Conservation (phyloP, 2,329 filamentous ascomycete genomes). For the Acrocalymma vagum region DNA sequence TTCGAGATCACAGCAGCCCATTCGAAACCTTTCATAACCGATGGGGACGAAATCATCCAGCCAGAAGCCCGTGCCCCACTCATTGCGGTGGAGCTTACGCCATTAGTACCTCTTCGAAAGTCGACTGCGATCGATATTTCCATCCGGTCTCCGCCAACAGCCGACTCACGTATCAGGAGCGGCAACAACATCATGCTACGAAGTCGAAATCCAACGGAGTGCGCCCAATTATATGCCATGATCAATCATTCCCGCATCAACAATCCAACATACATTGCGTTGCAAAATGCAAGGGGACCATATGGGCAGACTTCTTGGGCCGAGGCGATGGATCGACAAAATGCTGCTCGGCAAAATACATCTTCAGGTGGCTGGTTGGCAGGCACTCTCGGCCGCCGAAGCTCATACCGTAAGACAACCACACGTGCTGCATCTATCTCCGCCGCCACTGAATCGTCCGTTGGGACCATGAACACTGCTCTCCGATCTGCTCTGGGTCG, state of each 20-base stretch:
- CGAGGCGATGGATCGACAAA: conserved; percentile 62
- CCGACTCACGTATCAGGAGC: conserved; percentile 74
- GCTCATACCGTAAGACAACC: conserved; percentile 62
- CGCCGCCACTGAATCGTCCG: conserved; percentile 77
- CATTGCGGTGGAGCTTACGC: conserved; percentile 84
- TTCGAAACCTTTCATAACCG: conserved; percentile 50
- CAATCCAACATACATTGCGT: conserved; percentile 85
- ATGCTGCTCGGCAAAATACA: conserved; percentile 50
- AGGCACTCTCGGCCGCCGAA: conserved; percentile 59
- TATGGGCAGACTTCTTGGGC: conserved; percentile 56
- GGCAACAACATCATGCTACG: conserved; percentile 89
- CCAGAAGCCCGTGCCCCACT: conserved; percentile 57
- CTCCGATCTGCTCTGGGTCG: conserved; percentile 76
- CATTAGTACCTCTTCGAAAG: conserved; percentile 86
- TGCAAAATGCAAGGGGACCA: conserved; percentile 76
- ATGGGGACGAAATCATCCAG: conserved; percentile 49
- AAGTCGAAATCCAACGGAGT: conserved; percentile 77
- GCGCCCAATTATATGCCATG: conserved; percentile 81
- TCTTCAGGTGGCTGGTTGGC: conserved; percentile 58
- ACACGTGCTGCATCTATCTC: conserved; percentile 64
- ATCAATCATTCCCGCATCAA: conserved; percentile 91
- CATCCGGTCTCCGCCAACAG: conserved; percentile 84
- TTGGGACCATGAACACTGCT: conserved; percentile 78
- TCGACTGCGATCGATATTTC: conserved; percentile 94
- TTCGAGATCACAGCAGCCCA: conserved; percentile 64